A percentile compares a stretch with the other conserved stretches of the same genome.
These are phyloP conservation scores for Tuber magnatum DNA, from an alignment of 495 filamentous ascomycete species.

Conservation along the genomic window DNA sequence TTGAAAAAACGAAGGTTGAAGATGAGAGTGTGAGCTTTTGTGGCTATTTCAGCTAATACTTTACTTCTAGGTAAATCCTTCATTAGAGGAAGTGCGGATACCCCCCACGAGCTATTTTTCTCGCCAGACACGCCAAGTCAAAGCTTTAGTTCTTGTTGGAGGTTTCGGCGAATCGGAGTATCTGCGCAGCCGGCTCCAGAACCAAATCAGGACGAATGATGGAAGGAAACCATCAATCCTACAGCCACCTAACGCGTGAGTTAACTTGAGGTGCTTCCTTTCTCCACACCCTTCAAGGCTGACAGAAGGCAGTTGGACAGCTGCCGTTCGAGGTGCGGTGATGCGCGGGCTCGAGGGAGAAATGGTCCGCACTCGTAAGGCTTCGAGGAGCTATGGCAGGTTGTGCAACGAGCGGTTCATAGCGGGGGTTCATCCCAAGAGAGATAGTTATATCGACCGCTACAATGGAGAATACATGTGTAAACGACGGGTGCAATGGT, in stretches of 20 bases:
- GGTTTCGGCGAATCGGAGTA: constrained; percentile 62
- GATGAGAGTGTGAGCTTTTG: neutral
- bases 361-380: constrained; percentile 14
- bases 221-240: constrained; percentile 1
- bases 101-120: no score
- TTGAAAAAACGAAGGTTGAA: constrained; percentile 36
- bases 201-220: constrained; percentile 54
- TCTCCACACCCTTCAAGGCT: neutral
- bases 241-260: constrained; percentile 19
- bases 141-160: constrained; percentile 56
- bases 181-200: constrained; percentile 57
- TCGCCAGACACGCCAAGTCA: neutral
- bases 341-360: constrained; percentile 8
- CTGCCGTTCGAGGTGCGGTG: constrained; percentile 22
- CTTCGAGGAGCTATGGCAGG: constrained; percentile 10
- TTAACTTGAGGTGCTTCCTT: no score
- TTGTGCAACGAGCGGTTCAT: neutral
- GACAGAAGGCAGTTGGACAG: constrained; percentile 18
- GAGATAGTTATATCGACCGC: neutral
- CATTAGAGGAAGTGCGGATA: no score
- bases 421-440: constrained; percentile 9
- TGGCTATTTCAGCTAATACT: neutral
- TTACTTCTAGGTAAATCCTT: neutral
- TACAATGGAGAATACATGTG: constrained; percentile 9
- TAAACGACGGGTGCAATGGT: constrained; percentile 8